phyloP scores from a whole-genome alignment of 2,329 filamentous ascomycete genomes.

The Cladorrhinum sp. region DNA sequence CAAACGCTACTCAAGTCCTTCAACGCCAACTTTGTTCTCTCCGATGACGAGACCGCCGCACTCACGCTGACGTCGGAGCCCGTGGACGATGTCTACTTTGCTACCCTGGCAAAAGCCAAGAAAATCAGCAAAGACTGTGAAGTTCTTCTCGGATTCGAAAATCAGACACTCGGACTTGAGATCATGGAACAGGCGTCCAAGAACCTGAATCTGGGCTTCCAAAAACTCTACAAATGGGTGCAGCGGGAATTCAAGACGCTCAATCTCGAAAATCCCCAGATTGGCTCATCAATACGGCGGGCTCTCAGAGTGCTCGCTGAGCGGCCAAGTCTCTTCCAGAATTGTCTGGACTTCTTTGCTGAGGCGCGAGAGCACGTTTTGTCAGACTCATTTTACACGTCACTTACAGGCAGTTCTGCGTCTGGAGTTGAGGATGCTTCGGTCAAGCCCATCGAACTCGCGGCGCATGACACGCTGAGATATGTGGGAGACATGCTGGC shows the following conservation, averaged over 20 bases:
- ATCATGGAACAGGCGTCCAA: slow-evolving; percentile 89
- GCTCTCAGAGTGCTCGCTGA: slow-evolving; percentile 87
- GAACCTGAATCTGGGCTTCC: slow-evolving; percentile 82
- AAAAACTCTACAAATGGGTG: slow-evolving; percentile 94
- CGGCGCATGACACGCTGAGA: slow-evolving; percentile 84
- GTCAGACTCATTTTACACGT: slow-evolving; percentile 84
- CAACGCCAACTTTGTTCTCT: slow-evolving; percentile 76
- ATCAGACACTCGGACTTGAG: slow-evolving; percentile 82
- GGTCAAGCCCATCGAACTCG: slow-evolving; percentile 88
- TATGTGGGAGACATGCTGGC: slow-evolving; percentile 98
- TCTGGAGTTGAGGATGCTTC: slow-evolving; percentile 57
- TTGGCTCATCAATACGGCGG: slow-evolving; percentile 77
- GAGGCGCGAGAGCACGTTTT: slow-evolving; percentile 84
- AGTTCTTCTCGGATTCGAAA: slow-evolving; percentile 82
- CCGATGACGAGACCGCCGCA: slow-evolving; percentile 72
- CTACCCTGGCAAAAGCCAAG: slow-evolving; percentile 73
- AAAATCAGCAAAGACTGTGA: slow-evolving; percentile 86
- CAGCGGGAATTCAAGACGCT: slow-evolving; percentile 89
- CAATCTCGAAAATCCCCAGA: slow-evolving; percentile 91
- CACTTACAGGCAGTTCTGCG: slow-evolving; percentile 70
- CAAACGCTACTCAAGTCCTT: slow-evolving; percentile 76
- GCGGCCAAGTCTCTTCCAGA: slow-evolving; percentile 85
- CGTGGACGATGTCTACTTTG: slow-evolving; percentile 82
- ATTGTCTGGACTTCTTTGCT: slow-evolving; percentile 87
- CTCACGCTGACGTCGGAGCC: slow-evolving; percentile 77